Base-by-base conservation (phyloP, 169 alveolate species). In the Plasmodium chabaudi region DNA sequence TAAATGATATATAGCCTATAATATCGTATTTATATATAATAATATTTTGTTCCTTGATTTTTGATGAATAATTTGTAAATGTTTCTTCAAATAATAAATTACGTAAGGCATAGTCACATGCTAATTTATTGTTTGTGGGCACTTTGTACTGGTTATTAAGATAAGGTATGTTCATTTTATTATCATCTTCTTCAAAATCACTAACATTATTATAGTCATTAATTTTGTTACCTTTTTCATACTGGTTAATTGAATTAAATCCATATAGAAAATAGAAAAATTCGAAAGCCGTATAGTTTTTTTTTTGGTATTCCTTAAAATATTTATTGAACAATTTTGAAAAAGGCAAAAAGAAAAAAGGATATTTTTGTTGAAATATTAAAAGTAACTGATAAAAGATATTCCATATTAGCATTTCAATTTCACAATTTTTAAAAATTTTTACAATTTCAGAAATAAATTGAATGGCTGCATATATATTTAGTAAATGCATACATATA, bases 381-480 rank as follows among this genome's bases (percentile, higher is more conserved):
- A 86, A 51, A 47, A 86, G 91, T 13, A 86, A 9, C 10, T 70
- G 68, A 64, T 86, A 70, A 19, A 86, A 19, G 34, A 53, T 42
- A 69, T 53, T 86, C 91, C 91, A 86, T 51, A 86, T 27, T 19
- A 56, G 44, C 91, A 86, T 86, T 47, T 86, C 91, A n/a, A 86
- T 59, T 21, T 69, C 75, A 25, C 70, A 49, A 42, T 86, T 57
- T 2, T 59, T 51, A 86, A 23, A 86, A 9, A 25, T 60, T 23
- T 21, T 34, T 17, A 55, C 15, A 13, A 86, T 27, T 57, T 51
- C 27, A 39, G n/a, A 19, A 63, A 86, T 56, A 53, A 86, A 69
- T 12, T 86, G 59, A 9, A 86, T 19, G n/a, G 91, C 72, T 10
- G 65, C 47, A 53, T 27, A 59, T 15, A 86, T 86, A 49, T 70